phyloP scores from a whole-genome alignment of 345 rosid genomes.

The Adansonia digitata region DNA sequence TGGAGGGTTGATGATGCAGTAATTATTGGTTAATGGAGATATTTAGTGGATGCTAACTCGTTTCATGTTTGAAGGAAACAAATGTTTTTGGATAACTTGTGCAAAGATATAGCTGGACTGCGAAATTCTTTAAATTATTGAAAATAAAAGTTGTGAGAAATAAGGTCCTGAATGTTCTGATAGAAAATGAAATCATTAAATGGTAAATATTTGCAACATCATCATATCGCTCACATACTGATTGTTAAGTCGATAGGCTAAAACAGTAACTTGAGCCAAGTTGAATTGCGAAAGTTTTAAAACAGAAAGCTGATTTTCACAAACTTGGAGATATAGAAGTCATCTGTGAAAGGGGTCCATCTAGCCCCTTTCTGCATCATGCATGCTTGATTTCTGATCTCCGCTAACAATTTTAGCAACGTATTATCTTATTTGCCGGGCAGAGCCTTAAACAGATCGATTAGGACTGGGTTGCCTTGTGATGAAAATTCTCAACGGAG shows the following conservation, averaged over 20 bases:
- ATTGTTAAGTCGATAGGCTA: not conserved
- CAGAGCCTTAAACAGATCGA: not conserved
- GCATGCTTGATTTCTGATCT: not conserved
- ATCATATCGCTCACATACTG: not conserved
- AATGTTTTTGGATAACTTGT: not conserved
- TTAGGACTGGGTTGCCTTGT: not conserved
- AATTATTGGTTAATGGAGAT: not conserved
- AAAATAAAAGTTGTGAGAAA: not conserved
- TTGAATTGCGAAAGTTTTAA: not conserved
- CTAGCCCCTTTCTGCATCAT: not conserved
- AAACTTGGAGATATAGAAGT: not conserved
- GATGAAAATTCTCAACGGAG: not conserved
- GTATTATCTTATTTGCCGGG: not conserved
- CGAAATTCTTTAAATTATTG: not conserved
- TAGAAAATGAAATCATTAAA: conserved; percentile 1
- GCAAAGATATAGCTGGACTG: not conserved
- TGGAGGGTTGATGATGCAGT: not conserved
- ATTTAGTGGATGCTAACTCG: not conserved
- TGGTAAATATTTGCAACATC: not conserved
- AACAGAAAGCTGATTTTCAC: not conserved
- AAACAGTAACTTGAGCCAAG: not conserved
- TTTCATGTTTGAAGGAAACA: not conserved
- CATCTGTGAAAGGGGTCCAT: not conserved
- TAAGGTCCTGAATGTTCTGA: not conserved
- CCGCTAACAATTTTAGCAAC: not conserved